Percentiles rank a stretch among this genome's conserved stretches.
Evolutionary conservation across 768 basidiomycete genomes (phyloP).

Genomic region (Lentinula guzmanii): DNA sequence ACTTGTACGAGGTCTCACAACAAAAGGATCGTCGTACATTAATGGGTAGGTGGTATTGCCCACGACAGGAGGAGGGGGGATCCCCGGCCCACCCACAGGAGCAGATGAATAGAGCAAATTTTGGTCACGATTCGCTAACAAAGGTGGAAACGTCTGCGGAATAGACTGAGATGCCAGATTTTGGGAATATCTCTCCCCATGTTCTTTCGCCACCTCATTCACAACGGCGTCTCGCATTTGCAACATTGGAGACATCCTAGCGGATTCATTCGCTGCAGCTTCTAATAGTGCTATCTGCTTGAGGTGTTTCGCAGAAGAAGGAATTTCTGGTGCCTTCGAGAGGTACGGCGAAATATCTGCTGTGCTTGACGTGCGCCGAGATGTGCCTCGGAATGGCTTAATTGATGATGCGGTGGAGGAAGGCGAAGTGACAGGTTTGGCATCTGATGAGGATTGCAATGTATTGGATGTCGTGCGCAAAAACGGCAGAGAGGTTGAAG

Average conservation of each 20-base stretch:
- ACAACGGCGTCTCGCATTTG: conserved; percentile 14
- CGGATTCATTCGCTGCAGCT: conserved; percentile 68
- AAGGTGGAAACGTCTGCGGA: conserved; percentile 1
- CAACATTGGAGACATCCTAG: conserved; percentile 46
- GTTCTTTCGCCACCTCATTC: neutral
- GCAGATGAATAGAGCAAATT: conserved; percentile 2
- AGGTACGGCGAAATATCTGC: conserved; percentile 71
- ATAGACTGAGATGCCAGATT: conserved; percentile 3
- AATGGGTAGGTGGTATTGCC: neutral
- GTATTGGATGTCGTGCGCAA: conserved; percentile 1
- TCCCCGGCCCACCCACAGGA: neutral
- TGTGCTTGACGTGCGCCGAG: conserved; percentile 40
- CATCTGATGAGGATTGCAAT: neutral
- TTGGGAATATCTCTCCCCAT: neutral
- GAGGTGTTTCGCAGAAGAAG: conserved; percentile 55
- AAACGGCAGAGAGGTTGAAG: neutral
- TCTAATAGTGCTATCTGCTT: conserved; percentile 70
- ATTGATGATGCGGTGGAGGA: conserved; percentile 15
- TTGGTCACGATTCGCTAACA: conserved; percentile 1
- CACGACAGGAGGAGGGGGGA: conserved; percentile 6
- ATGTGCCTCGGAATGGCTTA: conserved; percentile 11
- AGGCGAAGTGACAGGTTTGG: conserved; percentile 3
- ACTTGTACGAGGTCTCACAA: conserved; percentile 43
- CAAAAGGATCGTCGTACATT: conserved; percentile 25
- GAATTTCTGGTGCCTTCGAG: conserved; percentile 44